phyloP scores from a whole-genome alignment of 805 yeast species.

The Hanseniaspora occidentalis region DNA sequence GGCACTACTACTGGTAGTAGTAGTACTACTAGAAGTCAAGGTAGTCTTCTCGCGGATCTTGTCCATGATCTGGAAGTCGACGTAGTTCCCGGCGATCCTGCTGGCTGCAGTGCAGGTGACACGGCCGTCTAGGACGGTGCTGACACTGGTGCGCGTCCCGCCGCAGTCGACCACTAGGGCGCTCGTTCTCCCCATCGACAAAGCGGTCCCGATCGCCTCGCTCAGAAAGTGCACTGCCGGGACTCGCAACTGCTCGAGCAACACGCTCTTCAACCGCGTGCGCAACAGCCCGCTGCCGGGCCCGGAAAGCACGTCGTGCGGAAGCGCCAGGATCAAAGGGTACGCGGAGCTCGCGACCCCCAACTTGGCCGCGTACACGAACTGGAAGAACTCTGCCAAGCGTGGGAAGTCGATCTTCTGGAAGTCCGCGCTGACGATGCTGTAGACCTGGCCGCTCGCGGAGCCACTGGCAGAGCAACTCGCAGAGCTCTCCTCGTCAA shows the following conservation, averaged over 20 bases:
- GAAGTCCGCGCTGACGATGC: conserved; percentile 35
- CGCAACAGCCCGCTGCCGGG: conserved; percentile 19
- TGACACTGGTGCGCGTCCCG: conserved; percentile 51
- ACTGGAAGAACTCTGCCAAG: conserved; percentile 52
- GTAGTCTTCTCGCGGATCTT: conserved; percentile 25
- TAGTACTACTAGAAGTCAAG: conserved; percentile 2
- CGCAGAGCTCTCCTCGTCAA: conserved; percentile 5
- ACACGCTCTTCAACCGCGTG: conserved; percentile 56
- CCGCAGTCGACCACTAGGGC: conserved; percentile 79
- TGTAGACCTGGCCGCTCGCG: conserved; percentile 32
- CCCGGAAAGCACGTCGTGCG: conserved; percentile 25
- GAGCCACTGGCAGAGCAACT: too few species aligned
- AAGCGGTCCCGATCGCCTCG: conserved; percentile 65
- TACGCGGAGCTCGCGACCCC: conserved; percentile 44
- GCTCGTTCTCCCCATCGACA: conserved; percentile 65
- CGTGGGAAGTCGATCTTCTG: conserved; percentile 33
- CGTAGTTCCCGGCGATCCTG: conserved; percentile 75
- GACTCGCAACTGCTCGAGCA: conserved; percentile 60
- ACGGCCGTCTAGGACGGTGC: conserved; percentile 68
- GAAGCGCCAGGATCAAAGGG: conserved; percentile 43
- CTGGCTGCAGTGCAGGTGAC: conserved; percentile 50
- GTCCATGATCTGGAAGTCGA: conserved; percentile 49
- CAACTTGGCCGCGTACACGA: conserved; percentile 40
- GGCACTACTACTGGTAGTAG: conserved; percentile 6
- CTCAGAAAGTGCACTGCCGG: conserved; percentile 69